Percentiles rank a stretch among this genome's conserved stretches.
These are phyloP conservation scores for Agapanthus africanus DNA, from an alignment of 106 monocot genomes.

Conservation along the genomic window DNA sequence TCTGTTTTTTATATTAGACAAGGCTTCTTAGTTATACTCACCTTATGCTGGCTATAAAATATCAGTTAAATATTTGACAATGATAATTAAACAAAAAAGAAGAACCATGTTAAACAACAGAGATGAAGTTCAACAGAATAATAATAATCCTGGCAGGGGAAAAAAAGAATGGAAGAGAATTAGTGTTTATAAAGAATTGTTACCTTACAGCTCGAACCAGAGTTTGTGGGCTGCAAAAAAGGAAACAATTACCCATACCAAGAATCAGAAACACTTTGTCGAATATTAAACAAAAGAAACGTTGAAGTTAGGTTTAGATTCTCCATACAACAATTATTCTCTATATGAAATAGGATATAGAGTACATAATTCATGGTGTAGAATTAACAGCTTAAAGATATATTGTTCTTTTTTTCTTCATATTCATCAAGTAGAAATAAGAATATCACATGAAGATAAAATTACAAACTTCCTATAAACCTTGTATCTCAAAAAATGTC, in stretches of 20 bases:
- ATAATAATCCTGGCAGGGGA: not conserved
- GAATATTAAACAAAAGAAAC: not conserved
- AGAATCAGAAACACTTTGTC: not conserved
- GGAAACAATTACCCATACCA: not conserved
- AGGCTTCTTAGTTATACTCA: not conserved
- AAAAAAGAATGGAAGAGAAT: not conserved
- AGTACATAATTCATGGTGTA: not conserved
- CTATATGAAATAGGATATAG: not conserved
- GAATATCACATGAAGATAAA: not conserved
- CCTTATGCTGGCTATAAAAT: not conserved
- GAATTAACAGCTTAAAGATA: not conserved
- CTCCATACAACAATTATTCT: not conserved
- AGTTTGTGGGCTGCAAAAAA: conserved; percentile 83
- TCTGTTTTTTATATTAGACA: not conserved
- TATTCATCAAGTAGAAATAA: not conserved
- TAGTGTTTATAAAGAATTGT: not conserved
- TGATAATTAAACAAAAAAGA: not conserved
- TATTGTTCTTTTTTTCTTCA: not conserved
- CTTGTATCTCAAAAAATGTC: not conserved
- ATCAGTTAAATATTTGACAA: not conserved
- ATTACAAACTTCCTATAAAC: not conserved
- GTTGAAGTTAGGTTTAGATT: not conserved
- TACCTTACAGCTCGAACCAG: conserved; percentile 93
- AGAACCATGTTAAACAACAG: not conserved
- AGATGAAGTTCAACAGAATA: not conserved